phyloP scores from a whole-genome alignment of 1,139 yeast genomes.

The Groenewaldozyma sp. region DNA sequence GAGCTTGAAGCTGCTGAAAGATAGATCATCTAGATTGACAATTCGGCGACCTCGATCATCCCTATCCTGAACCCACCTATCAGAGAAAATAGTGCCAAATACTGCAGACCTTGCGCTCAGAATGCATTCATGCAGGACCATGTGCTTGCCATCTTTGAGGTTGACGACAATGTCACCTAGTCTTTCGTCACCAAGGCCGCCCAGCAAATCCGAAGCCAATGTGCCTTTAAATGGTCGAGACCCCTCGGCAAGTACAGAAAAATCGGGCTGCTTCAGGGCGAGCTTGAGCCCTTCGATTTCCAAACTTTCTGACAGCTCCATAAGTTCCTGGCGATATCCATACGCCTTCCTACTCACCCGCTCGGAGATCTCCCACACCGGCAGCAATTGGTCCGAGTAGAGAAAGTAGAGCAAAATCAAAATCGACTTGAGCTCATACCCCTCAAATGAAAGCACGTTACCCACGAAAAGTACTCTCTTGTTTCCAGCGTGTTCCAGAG shows the following conservation, averaged over 20 bases:
- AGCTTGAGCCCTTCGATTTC: slow-evolving; percentile 16
- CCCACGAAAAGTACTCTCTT: neutral
- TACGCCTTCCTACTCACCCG: slow-evolving; percentile 14
- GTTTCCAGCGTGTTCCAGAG: neutral
- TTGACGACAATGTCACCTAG: slow-evolving; percentile 27
- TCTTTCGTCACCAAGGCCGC: neutral
- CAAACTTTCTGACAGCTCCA: slow-evolving; percentile 15
- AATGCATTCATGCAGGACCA: slow-evolving; percentile 42
- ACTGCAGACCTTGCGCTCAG: slow-evolving; percentile 50
- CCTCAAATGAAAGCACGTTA: slow-evolving; percentile 13
- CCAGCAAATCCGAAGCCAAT: neutral
- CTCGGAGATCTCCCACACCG: slow-evolving; percentile 33
- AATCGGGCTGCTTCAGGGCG: slow-evolving; percentile 11
- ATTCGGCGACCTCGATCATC: slow-evolving; percentile 10
- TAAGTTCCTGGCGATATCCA: slow-evolving; percentile 21
- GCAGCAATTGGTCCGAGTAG: slow-evolving; percentile 38
- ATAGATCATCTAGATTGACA: slow-evolving; percentile 40
- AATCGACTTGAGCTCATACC: slow-evolving; percentile 24
- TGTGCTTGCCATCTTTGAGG: slow-evolving; percentile 35
- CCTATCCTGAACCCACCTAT: slow-evolving; percentile 40
- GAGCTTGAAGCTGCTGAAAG: slow-evolving; percentile 38
- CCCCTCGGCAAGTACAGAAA: neutral
- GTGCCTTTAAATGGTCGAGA: too few relatives aligned
- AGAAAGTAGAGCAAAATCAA: slow-evolving; percentile 35
- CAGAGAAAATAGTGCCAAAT: slow-evolving; percentile 51